These are phyloP conservation scores for Pseudonitzschia delicatissima DNA, from an alignment of 108 stramenopile species.

Conservation along the genomic window DNA sequence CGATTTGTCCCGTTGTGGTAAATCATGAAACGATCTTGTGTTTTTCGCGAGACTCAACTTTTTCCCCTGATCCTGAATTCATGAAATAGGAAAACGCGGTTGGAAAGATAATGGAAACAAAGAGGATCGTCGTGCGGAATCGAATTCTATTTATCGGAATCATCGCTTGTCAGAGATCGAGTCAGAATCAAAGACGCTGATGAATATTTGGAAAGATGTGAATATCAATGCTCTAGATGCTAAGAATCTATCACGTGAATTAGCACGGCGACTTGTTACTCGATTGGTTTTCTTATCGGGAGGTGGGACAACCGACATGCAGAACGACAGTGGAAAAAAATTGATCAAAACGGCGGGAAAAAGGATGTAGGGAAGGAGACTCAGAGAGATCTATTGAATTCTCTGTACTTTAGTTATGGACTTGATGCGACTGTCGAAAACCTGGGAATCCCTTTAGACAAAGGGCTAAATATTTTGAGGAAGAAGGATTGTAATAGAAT, in stretches of 20 bases:
- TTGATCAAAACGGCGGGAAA: background rate
- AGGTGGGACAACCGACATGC: constrained; percentile 70
- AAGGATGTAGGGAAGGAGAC: background rate
- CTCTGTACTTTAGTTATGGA: constrained; percentile 71
- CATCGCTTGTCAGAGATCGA: constrained; percentile 73
- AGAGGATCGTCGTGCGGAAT: constrained; percentile 49
- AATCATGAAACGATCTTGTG: constrained; percentile 3
- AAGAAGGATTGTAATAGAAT: constrained; percentile 35
- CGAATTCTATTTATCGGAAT: constrained; percentile 68
- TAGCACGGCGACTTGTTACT: constrained; percentile 45
- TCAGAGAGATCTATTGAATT: constrained; percentile 39
- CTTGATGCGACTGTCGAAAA: constrained; percentile 30
- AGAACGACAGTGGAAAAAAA: background rate
- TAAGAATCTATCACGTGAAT: constrained; percentile 19
- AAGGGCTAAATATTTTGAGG: background rate
- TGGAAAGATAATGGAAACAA: constrained; percentile 38
- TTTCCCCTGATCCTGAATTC: background rate
- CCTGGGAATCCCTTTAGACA: constrained; percentile 9
- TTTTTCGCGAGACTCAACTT: background rate
- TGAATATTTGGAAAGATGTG: constrained; percentile 18
- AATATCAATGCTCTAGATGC: background rate
- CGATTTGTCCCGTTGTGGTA: too few relatives aligned
- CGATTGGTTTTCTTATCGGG: constrained; percentile 72
- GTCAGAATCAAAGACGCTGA: constrained; percentile 48
- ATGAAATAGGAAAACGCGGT: constrained; percentile 40